These are phyloP conservation scores for Colletotrichum godetiae DNA, from an alignment of 2,329 filamentous ascomycete species.

Conservation along the genomic window DNA sequence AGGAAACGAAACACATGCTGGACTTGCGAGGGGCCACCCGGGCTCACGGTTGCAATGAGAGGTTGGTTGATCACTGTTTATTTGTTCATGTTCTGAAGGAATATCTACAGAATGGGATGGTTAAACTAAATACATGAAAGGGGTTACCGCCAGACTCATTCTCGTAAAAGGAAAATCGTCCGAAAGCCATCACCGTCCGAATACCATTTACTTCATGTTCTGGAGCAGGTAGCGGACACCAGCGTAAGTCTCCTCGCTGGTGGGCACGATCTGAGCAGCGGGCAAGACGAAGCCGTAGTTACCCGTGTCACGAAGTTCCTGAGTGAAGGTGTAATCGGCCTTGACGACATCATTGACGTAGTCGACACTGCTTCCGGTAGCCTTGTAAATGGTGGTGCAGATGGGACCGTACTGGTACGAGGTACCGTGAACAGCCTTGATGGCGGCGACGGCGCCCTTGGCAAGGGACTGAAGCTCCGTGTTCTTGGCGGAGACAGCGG, in stretches of 20 bases:
- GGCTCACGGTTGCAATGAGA: not conserved
- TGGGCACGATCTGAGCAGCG: conserved; percentile 54
- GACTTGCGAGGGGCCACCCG: not conserved
- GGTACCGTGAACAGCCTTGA: conserved; percentile 55
- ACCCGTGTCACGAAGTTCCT: conserved; percentile 51
- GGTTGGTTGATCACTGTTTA: not conserved
- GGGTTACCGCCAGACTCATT: not conserved
- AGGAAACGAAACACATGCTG: not conserved
- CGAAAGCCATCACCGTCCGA: too few relatives aligned
- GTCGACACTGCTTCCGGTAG: conserved; percentile 58
- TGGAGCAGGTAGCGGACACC: conserved; percentile 69
- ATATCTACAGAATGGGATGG: not conserved
- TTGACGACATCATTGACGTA: conserved; percentile 55
- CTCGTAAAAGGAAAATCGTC: too few relatives aligned
- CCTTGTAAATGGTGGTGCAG: conserved; percentile 71
- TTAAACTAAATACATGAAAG: not conserved
- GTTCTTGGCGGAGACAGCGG: conserved; percentile 56
- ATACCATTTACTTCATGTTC: conserved; percentile 47
- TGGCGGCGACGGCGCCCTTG: conserved; percentile 59
- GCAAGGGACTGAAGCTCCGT: conserved; percentile 61
- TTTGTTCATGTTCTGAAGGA: not conserved
- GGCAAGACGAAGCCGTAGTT: conserved; percentile 56
- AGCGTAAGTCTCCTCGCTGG: conserved; percentile 55
- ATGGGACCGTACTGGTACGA: conserved; percentile 60
- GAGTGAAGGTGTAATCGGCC: conserved; percentile 54